phyloP scores from a whole-genome alignment of 371 early-diverging fungal species.

The Mucor circinelloides region DNA sequence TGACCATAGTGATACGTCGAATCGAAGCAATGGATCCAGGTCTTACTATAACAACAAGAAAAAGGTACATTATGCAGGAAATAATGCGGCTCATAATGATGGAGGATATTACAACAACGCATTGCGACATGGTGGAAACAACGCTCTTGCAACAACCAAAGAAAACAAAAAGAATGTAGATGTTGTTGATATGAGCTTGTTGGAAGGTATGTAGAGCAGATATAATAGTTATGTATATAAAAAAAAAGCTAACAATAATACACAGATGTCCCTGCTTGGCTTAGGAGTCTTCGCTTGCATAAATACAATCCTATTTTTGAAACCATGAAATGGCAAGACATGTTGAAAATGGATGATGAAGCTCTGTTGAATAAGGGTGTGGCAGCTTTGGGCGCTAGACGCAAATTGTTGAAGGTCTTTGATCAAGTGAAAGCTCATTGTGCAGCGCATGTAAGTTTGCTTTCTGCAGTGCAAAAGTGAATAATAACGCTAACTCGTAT shows the following conservation, averaged over 20 bases:
- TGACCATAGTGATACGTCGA: conserved; percentile 65
- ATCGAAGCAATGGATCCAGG: conserved; percentile 37
- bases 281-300: conserved; percentile 77
- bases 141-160: conserved; percentile 20
- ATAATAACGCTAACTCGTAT: no score
- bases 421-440: conserved; percentile 70
- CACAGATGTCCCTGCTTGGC: conserved; percentile 88
- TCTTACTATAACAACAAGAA: conserved; percentile 3
- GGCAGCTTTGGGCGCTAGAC: conserved; percentile 89
- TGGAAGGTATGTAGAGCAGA: conserved; percentile 63
- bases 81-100: conserved; percentile 5
- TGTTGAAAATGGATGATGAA: conserved; percentile 81
- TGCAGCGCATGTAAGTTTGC: conserved; percentile 35
- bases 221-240: neutral
- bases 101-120: neutral
- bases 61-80: conserved; percentile 12
- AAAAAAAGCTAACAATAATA: neutral
- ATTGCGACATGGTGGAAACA: neutral
- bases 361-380: conserved; percentile 85
- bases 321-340: conserved; percentile 83
- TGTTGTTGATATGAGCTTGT: conserved; percentile 68
- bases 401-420: conserved; percentile 95
- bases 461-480: neutral
- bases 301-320: conserved; percentile 92
- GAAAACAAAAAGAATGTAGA: conserved; percentile 80